Conservation (phyloP, 805 yeast species). For the Candida caryicola region DNA sequence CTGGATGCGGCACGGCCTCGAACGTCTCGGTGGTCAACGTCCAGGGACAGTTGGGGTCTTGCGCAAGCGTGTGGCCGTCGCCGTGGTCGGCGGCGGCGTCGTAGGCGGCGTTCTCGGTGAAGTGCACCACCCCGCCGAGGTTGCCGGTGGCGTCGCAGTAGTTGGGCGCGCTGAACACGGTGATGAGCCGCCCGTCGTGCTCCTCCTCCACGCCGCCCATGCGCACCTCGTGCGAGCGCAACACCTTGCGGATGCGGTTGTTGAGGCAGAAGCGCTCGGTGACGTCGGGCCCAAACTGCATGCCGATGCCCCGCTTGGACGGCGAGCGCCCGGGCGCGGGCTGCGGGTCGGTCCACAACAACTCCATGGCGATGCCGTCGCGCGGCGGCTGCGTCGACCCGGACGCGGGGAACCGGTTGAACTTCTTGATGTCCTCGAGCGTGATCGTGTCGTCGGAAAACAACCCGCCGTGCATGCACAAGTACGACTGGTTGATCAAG, state of each 20-base stretch:
- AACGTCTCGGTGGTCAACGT: slow-evolving; percentile 56
- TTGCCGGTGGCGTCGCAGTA: slow-evolving; percentile 93
- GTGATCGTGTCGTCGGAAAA: slow-evolving; percentile 74
- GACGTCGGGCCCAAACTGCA: slow-evolving; percentile 95
- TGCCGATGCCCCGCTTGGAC: slow-evolving; percentile 91
- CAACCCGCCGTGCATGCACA: slow-evolving; percentile 95
- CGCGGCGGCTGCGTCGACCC: slow-evolving; percentile 76
- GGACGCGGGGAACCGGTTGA: slow-evolving; percentile 58
- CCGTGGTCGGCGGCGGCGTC: slow-evolving; percentile 45
- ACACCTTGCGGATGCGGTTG: slow-evolving; percentile 73
- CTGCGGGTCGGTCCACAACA: slow-evolving; percentile 97
- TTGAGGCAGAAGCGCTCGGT: slow-evolving; percentile 72
- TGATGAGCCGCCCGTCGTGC: slow-evolving; percentile 80
- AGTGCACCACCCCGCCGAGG: slow-evolving; percentile 82
- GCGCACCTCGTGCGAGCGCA: slow-evolving; percentile 94
- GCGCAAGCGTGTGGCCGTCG: slow-evolving; percentile 36
- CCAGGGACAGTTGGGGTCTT: slow-evolving; percentile 45
- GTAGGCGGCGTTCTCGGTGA: slow-evolving; percentile 46
- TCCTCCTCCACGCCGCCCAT: slow-evolving; percentile 87
- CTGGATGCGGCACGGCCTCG: slow-evolving; percentile 85
- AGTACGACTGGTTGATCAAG: slow-evolving; percentile 69
- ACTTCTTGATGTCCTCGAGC: slow-evolving; percentile 67
- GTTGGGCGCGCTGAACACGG: slow-evolving; percentile 98
- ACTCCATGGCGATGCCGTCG: slow-evolving; percentile 92
- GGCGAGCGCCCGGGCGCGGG: slow-evolving; percentile 72